phyloP scores from a whole-genome alignment of 2,329 filamentous ascomycete species.

The Incumbomyces lentus region DNA sequence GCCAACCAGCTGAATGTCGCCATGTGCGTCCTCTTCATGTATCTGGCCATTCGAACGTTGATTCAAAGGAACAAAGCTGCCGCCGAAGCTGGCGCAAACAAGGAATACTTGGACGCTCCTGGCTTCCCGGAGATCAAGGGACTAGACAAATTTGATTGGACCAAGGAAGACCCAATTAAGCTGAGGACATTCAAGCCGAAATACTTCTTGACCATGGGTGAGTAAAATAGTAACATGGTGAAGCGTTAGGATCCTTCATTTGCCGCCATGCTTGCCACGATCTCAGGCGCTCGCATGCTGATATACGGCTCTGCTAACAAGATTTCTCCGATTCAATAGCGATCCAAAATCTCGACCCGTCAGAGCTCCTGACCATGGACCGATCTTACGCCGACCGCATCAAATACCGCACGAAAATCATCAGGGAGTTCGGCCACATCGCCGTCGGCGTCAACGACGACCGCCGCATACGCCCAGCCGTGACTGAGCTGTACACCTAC shows the following conservation, averaged over 20 bases:
- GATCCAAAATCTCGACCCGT: conserved; percentile 42
- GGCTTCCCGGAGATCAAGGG: conserved; percentile 28
- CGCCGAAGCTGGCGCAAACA: conserved; percentile 12
- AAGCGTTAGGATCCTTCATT: not conserved
- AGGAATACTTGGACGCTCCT: conserved; percentile 15
- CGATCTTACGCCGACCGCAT: conserved; percentile 47
- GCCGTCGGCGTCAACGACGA: conserved; percentile 33
- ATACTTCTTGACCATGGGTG: conserved; percentile 56
- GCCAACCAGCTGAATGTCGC: conserved; percentile 6
- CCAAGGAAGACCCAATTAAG: conserved; percentile 41
- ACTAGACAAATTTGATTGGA: conserved; percentile 42
- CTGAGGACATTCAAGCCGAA: conserved; percentile 50
- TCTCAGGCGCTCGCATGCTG: conserved; percentile 8
- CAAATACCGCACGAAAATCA: conserved; percentile 37
- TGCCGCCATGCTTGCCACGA: not conserved
- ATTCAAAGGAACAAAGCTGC: conserved; percentile 11
- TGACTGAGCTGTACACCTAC: conserved; percentile 48
- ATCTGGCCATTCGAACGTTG: conserved; percentile 12
- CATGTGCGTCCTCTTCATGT: conserved; percentile 4
- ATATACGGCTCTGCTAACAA: conserved; percentile 10
- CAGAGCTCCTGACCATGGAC: conserved; percentile 50
- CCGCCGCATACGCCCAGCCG: conserved; percentile 34
- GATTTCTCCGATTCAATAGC: conserved; percentile 28
- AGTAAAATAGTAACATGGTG: conserved; percentile 8
- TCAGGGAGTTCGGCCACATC: conserved; percentile 34